Conservation (phyloP, 805 yeast species). For the Candida takata region DNA sequence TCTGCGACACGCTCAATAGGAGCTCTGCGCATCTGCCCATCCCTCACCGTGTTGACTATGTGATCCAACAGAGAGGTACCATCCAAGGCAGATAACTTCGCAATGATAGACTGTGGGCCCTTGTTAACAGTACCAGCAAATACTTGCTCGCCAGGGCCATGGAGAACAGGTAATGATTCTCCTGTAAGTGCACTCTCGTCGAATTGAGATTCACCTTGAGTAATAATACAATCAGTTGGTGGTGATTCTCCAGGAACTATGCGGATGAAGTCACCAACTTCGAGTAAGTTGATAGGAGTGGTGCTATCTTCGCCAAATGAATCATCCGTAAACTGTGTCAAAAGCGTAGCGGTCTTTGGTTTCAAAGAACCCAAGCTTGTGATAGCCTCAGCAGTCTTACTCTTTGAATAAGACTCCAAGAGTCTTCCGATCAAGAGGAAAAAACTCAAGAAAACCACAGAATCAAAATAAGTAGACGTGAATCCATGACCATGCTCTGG, state of each 20-base stretch:
- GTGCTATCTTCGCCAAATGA: slow-evolving; percentile 25
- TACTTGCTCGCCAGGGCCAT: slow-evolving; percentile 53
- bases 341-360: slow-evolving; percentile 34
- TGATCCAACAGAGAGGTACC: slow-evolving; percentile 65
- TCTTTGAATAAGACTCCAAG: slow-evolving; percentile 59
- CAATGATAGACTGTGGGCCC: slow-evolving; percentile 48
- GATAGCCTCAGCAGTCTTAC: slow-evolving; percentile 61
- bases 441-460: slow-evolving; percentile 69
- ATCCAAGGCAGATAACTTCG: slow-evolving; percentile 49
- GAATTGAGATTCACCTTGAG: slow-evolving; percentile 41
- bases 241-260: slow-evolving; percentile 54
- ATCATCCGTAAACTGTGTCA: slow-evolving; percentile 28
- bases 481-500: slow-evolving; percentile 29
- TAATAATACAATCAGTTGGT: slow-evolving; percentile 48
- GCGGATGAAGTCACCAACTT: slow-evolving; percentile 43
- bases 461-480: slow-evolving; percentile 67
- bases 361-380: slow-evolving; percentile 46
- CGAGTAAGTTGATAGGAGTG: slow-evolving; percentile 39
- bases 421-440: slow-evolving; percentile 66
- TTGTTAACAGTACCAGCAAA: slow-evolving; percentile 67
- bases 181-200: slow-evolving; percentile 61
- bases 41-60: slow-evolving; percentile 61
- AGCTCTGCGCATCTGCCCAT: slow-evolving; percentile 66
- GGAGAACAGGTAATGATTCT: slow-evolving; percentile 53
- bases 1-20: slow-evolving; percentile 72